Conservation (phyloP, 148 eudicot species). For the Beta vulgaris region DNA sequence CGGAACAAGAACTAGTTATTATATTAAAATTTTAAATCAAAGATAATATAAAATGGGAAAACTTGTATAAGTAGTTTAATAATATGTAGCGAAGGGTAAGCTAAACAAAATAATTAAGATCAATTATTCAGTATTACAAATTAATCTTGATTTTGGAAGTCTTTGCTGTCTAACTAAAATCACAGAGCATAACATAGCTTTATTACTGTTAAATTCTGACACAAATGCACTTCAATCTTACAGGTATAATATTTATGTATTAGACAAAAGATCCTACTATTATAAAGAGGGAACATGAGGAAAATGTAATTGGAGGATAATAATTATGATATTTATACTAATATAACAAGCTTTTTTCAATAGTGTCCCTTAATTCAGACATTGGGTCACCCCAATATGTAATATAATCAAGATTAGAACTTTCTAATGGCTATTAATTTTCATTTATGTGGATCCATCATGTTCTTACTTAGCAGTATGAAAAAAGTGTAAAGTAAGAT, state of each 20-base stretch:
- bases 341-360: not conserved
- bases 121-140: no score
- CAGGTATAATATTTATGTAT: slow-evolving; percentile 1
- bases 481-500: not conserved
- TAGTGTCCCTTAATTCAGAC: slow-evolving; percentile 17
- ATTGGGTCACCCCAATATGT: slow-evolving; percentile 20
- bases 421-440: no score
- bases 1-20: no score
- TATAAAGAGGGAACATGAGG: slow-evolving; percentile 3
- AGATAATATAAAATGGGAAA: no score
- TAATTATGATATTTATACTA: slow-evolving; percentile 4
- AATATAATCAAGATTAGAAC: slow-evolving; percentile 5
- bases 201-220: slow-evolving; percentile 31
- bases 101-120: no score
- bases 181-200: slow-evolving; percentile 18
- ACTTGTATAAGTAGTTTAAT: no score
- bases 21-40: no score
- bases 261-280: not conserved
- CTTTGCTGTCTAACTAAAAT: not conserved
- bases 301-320: slow-evolving; percentile 22
- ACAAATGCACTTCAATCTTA: slow-evolving; percentile 33
- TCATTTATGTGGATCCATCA: slow-evolving; percentile 31
- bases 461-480: slow-evolving; percentile 3
- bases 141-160: slow-evolving; percentile 15
- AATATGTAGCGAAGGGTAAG: no score